A percentile compares a stretch with the other conserved stretches of the same genome.
Conservation (phyloP, 768 basidiomycete species). For the Calocybe cyanea region DNA sequence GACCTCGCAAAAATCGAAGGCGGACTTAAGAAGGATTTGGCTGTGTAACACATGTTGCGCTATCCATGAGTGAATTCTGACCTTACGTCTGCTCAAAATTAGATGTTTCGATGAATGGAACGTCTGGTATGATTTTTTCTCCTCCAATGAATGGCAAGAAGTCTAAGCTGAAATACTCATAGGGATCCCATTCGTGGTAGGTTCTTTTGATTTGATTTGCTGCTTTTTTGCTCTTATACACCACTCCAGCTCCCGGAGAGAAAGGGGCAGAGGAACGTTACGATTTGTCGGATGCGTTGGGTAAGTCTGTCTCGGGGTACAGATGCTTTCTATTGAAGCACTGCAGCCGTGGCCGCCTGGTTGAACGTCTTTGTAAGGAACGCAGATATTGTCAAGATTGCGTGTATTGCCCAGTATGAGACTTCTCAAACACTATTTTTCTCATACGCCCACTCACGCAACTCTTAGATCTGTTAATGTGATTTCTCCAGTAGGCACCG, state of each 20-base stretch:
- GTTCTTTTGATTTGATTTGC: conserved; percentile 1
- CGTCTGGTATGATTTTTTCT: conserved; percentile 34
- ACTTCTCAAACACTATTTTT: not conserved
- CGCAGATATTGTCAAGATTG: conserved; percentile 55
- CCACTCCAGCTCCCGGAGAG: conserved; percentile 36
- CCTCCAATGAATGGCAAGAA: too few species aligned
- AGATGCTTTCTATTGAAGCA: not conserved
- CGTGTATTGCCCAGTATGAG: conserved; percentile 56
- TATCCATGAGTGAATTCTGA: not conserved
- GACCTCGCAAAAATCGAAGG: conserved; percentile 46
- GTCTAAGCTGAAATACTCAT: not conserved
- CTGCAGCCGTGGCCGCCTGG: conserved; percentile 54
- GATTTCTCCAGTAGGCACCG: conserved; percentile 36
- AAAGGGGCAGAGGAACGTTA: conserved; percentile 52
- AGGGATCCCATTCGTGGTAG: conserved; percentile 43
- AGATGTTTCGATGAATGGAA: conserved; percentile 58
- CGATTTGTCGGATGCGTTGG: conserved; percentile 48
- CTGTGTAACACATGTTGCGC: conserved; percentile 22
- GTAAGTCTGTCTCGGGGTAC: conserved; percentile 17
- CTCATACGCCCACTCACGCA: not conserved
- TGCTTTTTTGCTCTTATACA: not conserved
- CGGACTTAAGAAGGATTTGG: conserved; percentile 31
- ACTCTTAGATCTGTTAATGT: conserved; percentile 38
- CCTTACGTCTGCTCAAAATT: conserved; percentile 17
- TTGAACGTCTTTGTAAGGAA: conserved; percentile 59